Evolutionary conservation across 345 rosid species (phyloP), one percentile per base, ranked within the genome.

Genomic region (Aegle marmelos): DNA sequence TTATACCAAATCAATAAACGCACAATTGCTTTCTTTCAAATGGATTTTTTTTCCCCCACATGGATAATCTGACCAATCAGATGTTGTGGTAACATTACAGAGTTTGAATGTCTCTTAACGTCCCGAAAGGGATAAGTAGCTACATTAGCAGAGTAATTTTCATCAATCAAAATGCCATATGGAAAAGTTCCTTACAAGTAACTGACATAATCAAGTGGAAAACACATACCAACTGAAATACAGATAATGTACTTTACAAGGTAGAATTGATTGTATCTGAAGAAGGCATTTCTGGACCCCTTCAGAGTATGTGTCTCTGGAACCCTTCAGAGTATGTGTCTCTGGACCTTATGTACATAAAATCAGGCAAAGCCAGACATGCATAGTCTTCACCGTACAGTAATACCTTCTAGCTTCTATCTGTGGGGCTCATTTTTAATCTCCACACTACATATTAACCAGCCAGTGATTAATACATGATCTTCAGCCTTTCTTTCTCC

Each of bases 331-430:
- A 79, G 74, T 14, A 61, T 69, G 56, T 50, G 41, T 62, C 77
- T 64, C 65, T 68, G 54, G 74, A 79, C 28, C 68, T 68, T 84
- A 79, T 73, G 73, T 78, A 88, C 85, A 82, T 5, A 72, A 41
- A 57, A 76, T 64, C 76, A 78, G 75, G 72, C 74, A 63, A 77
- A 79, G 60, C 77, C 72, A 70, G 6, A 73, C 45, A 60, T 72
- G 73, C n/a, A 66, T 54, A 1, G 21, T 48, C 77, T 30, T 59
- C 75, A 64, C 37, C 45, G 36, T 60, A 73, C 75, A 76, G 39
- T 50, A 76, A 50, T 39, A 71, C 68, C 37, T 75, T 68, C 69
- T 77, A 71, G 75, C 82, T 71, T 82, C 66, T 27, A 54, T 72
- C 37, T 28, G n/a, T 16, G 28, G 41, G 21, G 31, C n/a, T 73